Conservation (phyloP, 805 yeast genomes). For the Sugiyamaella lignohabitans region DNA sequence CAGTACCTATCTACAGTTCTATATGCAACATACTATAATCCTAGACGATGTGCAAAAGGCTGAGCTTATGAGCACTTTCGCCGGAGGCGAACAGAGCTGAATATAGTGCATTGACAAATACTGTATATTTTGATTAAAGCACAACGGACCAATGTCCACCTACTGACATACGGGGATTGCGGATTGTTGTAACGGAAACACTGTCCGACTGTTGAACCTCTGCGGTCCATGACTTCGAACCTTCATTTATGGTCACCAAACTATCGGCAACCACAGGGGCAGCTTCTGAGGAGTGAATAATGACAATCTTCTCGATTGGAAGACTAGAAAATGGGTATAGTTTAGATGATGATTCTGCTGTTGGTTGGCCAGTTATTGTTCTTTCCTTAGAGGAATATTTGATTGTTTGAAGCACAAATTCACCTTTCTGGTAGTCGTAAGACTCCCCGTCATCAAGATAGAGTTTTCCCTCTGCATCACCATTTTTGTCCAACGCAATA, state of each 20-base stretch:
- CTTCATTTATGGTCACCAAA: constrained; percentile 3
- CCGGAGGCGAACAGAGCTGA: too few species aligned
- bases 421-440: constrained; percentile 47
- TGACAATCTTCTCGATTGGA: constrained; percentile 16
- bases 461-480: constrained; percentile 48
- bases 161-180: background rate
- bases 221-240: constrained; percentile 7
- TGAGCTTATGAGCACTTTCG: too few species aligned
- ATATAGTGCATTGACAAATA: too few species aligned
- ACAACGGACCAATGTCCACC: background rate
- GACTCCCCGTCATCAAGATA: constrained; percentile 85
- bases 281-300: constrained; percentile 9
- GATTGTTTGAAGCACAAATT: constrained; percentile 28
- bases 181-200: background rate
- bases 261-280: background rate
- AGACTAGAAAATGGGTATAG: constrained; percentile 5
- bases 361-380: constrained; percentile 4
- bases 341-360: background rate
- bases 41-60: too few species aligned
- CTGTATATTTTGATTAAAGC: background rate
- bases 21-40: too few species aligned
- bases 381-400: background rate
- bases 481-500: constrained; percentile 45
- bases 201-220: background rate
- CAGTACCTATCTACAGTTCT: too few species aligned